Conservation (phyloP, 192 early-diverging fungal genomes). For the Globomyces pollinis-pini region DNA sequence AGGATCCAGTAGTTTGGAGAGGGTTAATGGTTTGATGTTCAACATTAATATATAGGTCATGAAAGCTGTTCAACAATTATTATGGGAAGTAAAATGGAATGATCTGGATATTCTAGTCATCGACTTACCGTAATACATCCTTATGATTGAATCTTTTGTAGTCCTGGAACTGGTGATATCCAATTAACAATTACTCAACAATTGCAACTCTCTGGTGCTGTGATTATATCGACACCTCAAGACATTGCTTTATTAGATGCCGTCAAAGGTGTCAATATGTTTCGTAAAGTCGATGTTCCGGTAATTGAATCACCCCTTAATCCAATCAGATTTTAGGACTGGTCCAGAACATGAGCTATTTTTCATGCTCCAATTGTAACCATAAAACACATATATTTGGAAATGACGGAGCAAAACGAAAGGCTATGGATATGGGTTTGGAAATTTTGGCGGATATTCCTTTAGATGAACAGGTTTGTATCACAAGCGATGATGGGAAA, state of each 20-base stretch:
- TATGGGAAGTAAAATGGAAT: constrained; percentile 78
- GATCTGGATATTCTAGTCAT: constrained; percentile 71
- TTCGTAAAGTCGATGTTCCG: constrained; percentile 70
- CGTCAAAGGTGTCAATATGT: constrained; percentile 73
- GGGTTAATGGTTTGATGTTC: constrained; percentile 68
- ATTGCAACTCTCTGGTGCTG: constrained; percentile 57
- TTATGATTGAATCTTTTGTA: too few species aligned
- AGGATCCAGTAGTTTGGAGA: constrained; percentile 77
- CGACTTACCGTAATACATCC: too few species aligned
- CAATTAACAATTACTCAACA: constrained; percentile 80
- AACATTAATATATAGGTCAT: constrained; percentile 61
- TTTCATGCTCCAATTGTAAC: constrained; percentile 70
- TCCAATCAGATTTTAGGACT: constrained; percentile 80
- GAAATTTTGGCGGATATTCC: constrained; percentile 72
- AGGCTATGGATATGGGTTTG: constrained; percentile 57
- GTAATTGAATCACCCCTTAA: too few species aligned
- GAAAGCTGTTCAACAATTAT: constrained; percentile 81
- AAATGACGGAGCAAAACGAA: constrained; percentile 41
- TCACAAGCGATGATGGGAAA: constrained; percentile 61
- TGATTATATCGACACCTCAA: constrained; percentile 87
- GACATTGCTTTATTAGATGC: constrained; percentile 80
- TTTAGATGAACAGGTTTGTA: constrained; percentile 65
- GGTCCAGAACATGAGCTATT: constrained; percentile 83
- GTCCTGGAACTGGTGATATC: constrained; percentile 86
- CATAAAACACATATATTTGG: constrained; percentile 78